A percentile compares a stretch with the other conserved stretches of the same genome.
Conservation (phyloP, 2,329 filamentous ascomycete species). For the Eutypella sp. region DNA sequence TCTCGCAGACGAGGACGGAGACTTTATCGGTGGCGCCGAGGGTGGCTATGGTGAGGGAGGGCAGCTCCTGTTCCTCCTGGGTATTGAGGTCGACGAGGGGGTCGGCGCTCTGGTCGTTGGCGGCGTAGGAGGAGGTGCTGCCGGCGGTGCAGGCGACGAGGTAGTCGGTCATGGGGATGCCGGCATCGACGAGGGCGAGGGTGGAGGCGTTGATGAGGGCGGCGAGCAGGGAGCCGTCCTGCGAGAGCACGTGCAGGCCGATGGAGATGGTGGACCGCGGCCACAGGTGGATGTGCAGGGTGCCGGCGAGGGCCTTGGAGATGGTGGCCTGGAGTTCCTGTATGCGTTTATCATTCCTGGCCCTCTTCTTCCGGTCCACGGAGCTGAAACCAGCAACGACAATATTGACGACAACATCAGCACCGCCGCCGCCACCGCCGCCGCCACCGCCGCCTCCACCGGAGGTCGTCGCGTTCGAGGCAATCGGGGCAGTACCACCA, state of each 20-base stretch:
- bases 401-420: conserved; percentile 74
- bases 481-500: not conserved
- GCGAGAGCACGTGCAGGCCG: conserved; percentile 78
- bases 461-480: conserved; percentile 14
- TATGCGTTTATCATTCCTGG: conserved; percentile 75
- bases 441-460: conserved; percentile 19
- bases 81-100: conserved; percentile 75
- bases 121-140: conserved; percentile 62
- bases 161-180: conserved; percentile 92
- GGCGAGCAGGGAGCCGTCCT: conserved; percentile 86
- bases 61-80: conserved; percentile 81
- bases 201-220: conserved; percentile 88
- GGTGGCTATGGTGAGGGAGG: conserved; percentile 81
- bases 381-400: conserved; percentile 83
- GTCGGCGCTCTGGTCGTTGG: conserved; percentile 65
- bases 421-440: conserved; percentile 39
- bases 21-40: conserved; percentile 70
- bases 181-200: conserved; percentile 87
- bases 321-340: conserved; percentile 79
- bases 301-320: conserved; percentile 67
- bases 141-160: conserved; percentile 85
- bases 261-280: conserved; percentile 82
- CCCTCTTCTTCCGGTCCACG: conserved; percentile 75
- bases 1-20: conserved; percentile 79
- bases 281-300: conserved; percentile 81